Conservation (phyloP, 1,284 basidiomycete genomes). For the Papiliotrema terrestris region DNA sequence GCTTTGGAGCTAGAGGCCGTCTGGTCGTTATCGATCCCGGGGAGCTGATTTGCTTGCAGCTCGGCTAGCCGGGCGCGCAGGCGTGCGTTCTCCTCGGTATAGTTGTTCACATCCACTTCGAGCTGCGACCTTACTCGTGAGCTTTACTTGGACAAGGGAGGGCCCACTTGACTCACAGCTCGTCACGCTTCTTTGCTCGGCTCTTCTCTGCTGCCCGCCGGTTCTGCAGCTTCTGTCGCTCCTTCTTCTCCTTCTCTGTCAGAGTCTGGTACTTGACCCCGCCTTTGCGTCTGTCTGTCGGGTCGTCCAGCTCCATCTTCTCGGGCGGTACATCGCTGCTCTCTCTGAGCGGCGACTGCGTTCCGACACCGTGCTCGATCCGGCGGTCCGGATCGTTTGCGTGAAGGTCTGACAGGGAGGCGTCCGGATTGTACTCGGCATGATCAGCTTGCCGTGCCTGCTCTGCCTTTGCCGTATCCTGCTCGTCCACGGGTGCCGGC, state of each 20-base stretch:
- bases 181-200: conserved; percentile 40
- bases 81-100: conserved; percentile 41
- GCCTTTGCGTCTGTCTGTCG: too few relatives aligned
- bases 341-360: too few relatives aligned
- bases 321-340: too few relatives aligned
- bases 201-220: conserved; percentile 42
- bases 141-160: neutral
- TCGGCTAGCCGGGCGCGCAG: conserved; percentile 30
- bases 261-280: neutral
- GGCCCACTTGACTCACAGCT: conserved; percentile 29
- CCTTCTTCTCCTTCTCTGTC: conserved; percentile 36
- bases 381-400: too few relatives aligned
- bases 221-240: conserved; percentile 42
- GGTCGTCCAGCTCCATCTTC: too few relatives aligned
- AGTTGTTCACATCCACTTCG: conserved; percentile 36
- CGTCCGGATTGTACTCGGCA: too few relatives aligned
- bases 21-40: neutral
- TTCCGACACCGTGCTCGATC: too few relatives aligned
- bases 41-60: conserved; percentile 17
- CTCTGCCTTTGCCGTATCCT: too few relatives aligned
- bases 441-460: too few relatives aligned
- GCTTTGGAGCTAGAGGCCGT: neutral
- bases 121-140: conserved; percentile 25
- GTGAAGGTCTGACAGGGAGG: too few relatives aligned
- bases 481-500: too few relatives aligned